Evolutionary conservation across 352 stramenopile species (phyloP), one percentile per base, ranked within the genome.

Genomic region (Paralagenidium karlingii): DNA sequence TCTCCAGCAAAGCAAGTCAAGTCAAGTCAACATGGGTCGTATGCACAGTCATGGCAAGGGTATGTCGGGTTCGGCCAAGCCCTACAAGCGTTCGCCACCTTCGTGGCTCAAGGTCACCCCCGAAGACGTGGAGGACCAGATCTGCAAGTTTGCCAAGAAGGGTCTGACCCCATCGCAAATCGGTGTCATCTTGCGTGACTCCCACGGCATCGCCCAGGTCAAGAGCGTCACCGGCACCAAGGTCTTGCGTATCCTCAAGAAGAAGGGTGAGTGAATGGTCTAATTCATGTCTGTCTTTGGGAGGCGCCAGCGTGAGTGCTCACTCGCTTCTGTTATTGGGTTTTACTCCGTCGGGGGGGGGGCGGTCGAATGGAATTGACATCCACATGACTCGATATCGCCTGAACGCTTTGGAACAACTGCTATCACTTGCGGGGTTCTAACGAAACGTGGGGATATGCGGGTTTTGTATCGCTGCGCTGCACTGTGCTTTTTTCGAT

Each of bases 141-240:
- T 99, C 43, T 99, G 95, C 94, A 98, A 98, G 77, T 94, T 99
- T 47, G 94, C 96, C 60, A 99, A 99, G 86, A 99, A 98, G 82
- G 95, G 96, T 64, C 73, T 99, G n/a, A 90, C 80, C 33, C 77
- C 77, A 4, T 91, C 77, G 60, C 94, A 99, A 77, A 99, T 99
- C 63, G 96, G 96, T 78, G 96, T 99, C 51, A 98, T 99, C 63
- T 87, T 99, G 38, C 91, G 96, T 94, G 96, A 99, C 74, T 98
- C 94, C 53, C 89, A 98, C 66, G 96, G 96, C 58, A 97, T 99
- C 55, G 88, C 95, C 42, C 95, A 99, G 75, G 95, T 99, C 53
- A 96, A 96, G 68, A 91, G 74, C 51, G 89, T 99, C 53, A 99
- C 96, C 39, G 96, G 96, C 55, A 87, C 86, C 63, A 99, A 99